Evolutionary conservation across 805 yeast species (phyloP), one percentile per base, ranked within the genome.

Genomic region (Phaffomyces antillensis): DNA sequence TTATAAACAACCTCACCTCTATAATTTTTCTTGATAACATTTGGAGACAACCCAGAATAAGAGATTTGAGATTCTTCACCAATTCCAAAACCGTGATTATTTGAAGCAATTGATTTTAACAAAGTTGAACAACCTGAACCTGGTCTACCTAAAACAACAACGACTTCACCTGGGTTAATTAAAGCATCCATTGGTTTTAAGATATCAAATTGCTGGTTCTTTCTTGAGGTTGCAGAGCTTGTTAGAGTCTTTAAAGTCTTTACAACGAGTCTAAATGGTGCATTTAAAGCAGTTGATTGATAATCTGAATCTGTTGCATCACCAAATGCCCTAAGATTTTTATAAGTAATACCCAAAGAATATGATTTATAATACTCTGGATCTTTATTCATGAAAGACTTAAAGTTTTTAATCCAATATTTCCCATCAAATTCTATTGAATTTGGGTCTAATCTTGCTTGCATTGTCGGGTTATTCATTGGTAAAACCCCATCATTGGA

Each of bases 41-140:
- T 43, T 30, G 73, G 75, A 4, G 74, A 51, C 15, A 81, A 58
- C 11, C 86, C 85, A 52, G 73, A 76, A 60, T 76, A 81, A 11
- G 73, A 63, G 30, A 80, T 66, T 7, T 52, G 49, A 2, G 84
- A 70, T 32, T 70, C 72, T 35, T 61, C 46, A 34, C 68, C 77
- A 31, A 81, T 54, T 28, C 71, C 58, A 59, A 77, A 78, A 48
- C 86, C 86, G 55, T 76, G 75, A 7, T 84, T 76, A 43, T 78
- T 75, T 16, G 79, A 60, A 33, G 82, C 66, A 35, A 81, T 67
- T 5, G 84, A 73, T 54, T 81, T 81, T 53, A 82, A 66, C 40
- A 81, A 65, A 0, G 88, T 81, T 3, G 86, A 74, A 60, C 88
- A 82, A 51, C 89, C 88, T 15, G 87, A 77, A 56, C 88, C 88